Conservation (phyloP, 768 basidiomycete species). For the Gymnopilus junonius region DNA sequence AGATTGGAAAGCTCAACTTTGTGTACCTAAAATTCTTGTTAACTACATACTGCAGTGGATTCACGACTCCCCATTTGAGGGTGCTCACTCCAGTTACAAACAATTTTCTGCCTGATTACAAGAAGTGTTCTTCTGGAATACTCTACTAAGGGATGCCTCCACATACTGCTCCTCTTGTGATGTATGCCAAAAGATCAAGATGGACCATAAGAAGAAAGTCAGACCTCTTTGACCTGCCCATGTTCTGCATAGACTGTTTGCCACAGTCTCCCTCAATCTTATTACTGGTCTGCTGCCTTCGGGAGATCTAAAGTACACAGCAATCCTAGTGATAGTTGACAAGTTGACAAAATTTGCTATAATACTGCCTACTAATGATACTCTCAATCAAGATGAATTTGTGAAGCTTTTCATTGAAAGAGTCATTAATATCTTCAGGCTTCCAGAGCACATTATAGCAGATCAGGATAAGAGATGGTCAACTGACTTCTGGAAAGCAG, state of each 20-base stretch:
- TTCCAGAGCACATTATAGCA: constrained; percentile 23
- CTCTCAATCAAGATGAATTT: constrained; percentile 23
- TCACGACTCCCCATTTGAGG: constrained; percentile 22
- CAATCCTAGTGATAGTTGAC: constrained; percentile 27
- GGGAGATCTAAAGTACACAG: constrained; percentile 14
- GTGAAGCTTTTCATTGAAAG: constrained; percentile 25
- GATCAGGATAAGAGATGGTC: constrained; percentile 25
- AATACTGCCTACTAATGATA: constrained; percentile 19
- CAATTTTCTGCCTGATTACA: constrained; percentile 11
- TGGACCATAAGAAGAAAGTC: constrained; percentile 12
- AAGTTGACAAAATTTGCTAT: constrained; percentile 28
- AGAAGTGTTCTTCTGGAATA: constrained; percentile 11
- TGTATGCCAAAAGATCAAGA: constrained; percentile 30
- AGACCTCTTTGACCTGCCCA: constrained; percentile 24
- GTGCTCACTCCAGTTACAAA: constrained; percentile 9
- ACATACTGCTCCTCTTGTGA: constrained; percentile 22
- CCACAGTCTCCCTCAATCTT: constrained; percentile 22
- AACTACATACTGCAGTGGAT: constrained; percentile 10
- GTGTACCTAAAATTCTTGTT: constrained; percentile 16
- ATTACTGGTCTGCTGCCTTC: constrained; percentile 27
- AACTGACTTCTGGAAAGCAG: constrained; percentile 30
- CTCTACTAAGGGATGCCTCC: constrained; percentile 13
- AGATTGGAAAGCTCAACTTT: constrained; percentile 20
- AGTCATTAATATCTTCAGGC: constrained; percentile 23
- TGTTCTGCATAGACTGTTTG: constrained; percentile 24